Evolutionary conservation across 2,329 filamentous ascomycete species (phyloP).

Genomic region (Hymenoscyphus albidus): DNA sequence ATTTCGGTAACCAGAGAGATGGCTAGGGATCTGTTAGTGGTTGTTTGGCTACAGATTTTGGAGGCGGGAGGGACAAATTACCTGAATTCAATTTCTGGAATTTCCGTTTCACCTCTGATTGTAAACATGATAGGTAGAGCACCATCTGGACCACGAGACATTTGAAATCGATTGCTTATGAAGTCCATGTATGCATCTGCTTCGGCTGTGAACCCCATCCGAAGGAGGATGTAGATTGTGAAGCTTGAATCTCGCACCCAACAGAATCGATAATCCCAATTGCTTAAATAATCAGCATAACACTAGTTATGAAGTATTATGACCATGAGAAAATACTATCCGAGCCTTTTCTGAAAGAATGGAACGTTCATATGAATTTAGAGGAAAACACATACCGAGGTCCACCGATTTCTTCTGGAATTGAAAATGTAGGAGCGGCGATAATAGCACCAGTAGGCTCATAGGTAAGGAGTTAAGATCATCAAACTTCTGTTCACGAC

Average conservation of each 20-base stretch:
- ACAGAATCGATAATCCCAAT: slow-evolving; percentile 72
- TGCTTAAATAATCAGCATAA: slow-evolving; percentile 36
- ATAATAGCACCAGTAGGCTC: slow-evolving; percentile 76
- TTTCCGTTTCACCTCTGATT: slow-evolving; percentile 69
- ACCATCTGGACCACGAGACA: slow-evolving; percentile 55
- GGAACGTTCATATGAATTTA: not conserved
- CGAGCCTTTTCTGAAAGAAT: not conserved
- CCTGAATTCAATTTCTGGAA: slow-evolving; percentile 63
- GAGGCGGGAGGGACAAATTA: slow-evolving; percentile 12
- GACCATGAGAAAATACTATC: not conserved
- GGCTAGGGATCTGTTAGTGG: slow-evolving; percentile 35
- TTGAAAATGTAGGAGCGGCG: slow-evolving; percentile 71
- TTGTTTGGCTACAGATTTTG: not conserved
- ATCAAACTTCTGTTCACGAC: slow-evolving; percentile 68
- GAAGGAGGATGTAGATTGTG: slow-evolving; percentile 72
- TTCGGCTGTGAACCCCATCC: slow-evolving; percentile 71
- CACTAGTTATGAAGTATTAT: not conserved
- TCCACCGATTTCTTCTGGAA: slow-evolving; percentile 71
- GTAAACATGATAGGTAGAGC: slow-evolving; percentile 78
- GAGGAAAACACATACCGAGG: slow-evolving; percentile 37
- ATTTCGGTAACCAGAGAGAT: slow-evolving; percentile 68
- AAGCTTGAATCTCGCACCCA: slow-evolving; percentile 78
- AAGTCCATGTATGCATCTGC: slow-evolving; percentile 77
- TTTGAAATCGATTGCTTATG: slow-evolving; percentile 66
- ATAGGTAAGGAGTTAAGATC: slow-evolving; percentile 71